Base-by-base conservation (phyloP, 768 basidiomycete species). In the Mrakia frigida region DNA sequence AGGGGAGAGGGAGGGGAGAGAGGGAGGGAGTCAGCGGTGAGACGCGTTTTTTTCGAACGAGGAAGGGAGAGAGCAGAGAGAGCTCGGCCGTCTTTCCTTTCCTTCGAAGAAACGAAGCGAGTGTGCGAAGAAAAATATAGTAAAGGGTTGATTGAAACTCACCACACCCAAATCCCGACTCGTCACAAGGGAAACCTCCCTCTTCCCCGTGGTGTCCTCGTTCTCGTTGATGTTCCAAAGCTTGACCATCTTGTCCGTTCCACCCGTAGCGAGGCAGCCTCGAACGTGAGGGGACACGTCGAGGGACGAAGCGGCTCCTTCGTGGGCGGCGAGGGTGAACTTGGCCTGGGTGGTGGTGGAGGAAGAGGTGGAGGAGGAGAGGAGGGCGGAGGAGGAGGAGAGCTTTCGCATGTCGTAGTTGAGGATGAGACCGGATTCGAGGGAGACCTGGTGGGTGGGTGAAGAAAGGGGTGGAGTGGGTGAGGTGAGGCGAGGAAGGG, bases 251-350 rank as follows among this genome's bases (percentile, higher is more conserved):
- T 95, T 97, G 86, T 98, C 97, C 28, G 91, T 90, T 2, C 97
- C 97, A 28, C 96, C 97, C 0, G 97, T 98, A 25, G 88, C 93
- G 79, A 99, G 86, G 83, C 92, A 95, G 0, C 97, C 97, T 73
- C 88, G 89, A 56, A 98, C 87, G 81, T 93, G 90, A 6, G 94
- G 90, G 82, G 93, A 97, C 78, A 98, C 87, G 82, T 98, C 97
- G 65, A 99, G 85, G 0, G 92, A 90, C 3, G 93, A 92, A 14
- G 89, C 90, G 0, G 94, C 90, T 23, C 93, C 93, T 78, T 98
- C 92, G 83, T 99, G 97, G 0, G 97, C 96, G 10, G 92, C 88
- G 21, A 99, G 86, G 6, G 93, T 98, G 85, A 94, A 98, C 74
- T 83, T 83, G 23, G 83, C 75, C n/a, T 70, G 31, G 33, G 75